Evolutionary conservation across 2,329 filamentous ascomycete species (phyloP).

Genomic region (Aspergillus tamarii): DNA sequence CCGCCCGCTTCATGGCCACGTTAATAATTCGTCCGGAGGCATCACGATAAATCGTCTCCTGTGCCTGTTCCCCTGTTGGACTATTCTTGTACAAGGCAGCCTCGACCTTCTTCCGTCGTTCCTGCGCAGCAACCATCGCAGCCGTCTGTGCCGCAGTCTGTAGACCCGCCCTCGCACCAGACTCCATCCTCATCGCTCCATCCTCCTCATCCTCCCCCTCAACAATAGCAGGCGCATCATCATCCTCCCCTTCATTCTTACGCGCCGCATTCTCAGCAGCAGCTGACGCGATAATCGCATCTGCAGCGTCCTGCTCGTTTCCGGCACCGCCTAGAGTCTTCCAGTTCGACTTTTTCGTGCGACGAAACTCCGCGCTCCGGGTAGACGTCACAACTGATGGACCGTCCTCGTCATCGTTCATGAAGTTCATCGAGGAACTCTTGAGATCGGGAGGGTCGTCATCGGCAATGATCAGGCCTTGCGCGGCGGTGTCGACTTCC

Average conservation of each 20-base stretch:
- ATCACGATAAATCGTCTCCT: conserved; percentile 93
- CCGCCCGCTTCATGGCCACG: conserved; percentile 84
- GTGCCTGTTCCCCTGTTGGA: conserved; percentile 50
- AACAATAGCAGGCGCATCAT: conserved; percentile 51
- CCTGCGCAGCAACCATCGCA: conserved; percentile 67
- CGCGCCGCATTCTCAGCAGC: conserved; percentile 67
- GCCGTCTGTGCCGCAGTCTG: conserved; percentile 82
- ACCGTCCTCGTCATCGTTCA: conserved; percentile 42
- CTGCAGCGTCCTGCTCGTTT: conserved; percentile 67
- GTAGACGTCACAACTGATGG: conserved; percentile 33
- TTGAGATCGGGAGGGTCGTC: conserved; percentile 45
- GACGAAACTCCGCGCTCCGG: conserved; percentile 62
- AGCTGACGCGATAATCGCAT: conserved; percentile 75
- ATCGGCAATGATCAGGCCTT: conserved; percentile 45
- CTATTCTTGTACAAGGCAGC: conserved; percentile 47
- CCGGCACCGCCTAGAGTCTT: conserved; percentile 64
- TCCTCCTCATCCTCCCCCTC: conserved; percentile 38
- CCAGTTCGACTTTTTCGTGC: conserved; percentile 79
- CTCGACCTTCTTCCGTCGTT: conserved; percentile 54
- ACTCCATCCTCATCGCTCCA: conserved; percentile 70
- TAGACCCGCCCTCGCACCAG: conserved; percentile 83
- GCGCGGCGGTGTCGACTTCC: conserved; percentile 48
- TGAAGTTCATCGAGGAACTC: conserved; percentile 23
- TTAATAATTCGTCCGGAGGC: conserved; percentile 94
- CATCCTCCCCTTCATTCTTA: conserved; percentile 53